Evolutionary conservation across 148 eudicot species (phyloP).

Genomic region (Talinum fruticosum): DNA sequence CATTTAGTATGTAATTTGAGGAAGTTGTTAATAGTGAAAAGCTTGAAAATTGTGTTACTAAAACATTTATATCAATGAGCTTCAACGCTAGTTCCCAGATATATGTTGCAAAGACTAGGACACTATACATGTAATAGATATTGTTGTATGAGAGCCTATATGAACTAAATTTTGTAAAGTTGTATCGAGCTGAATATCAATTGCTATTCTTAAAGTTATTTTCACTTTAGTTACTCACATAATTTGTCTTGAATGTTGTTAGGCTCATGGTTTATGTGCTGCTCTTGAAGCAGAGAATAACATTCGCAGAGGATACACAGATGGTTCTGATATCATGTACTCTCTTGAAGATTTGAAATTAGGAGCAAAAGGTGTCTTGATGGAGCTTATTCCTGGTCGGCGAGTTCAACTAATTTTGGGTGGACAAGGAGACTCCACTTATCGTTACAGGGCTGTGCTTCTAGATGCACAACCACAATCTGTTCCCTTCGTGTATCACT

Average conservation of each 20-base stretch:
- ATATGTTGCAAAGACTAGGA: neutral
- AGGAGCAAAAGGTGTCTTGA: slow-evolving; percentile 66
- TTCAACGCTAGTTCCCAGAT: neutral
- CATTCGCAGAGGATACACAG: slow-evolving; percentile 47
- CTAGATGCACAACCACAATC: slow-evolving; percentile 68
- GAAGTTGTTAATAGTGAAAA: neutral
- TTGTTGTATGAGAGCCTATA: neutral
- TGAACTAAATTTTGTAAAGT: neutral
- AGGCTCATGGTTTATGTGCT: slow-evolving; percentile 62
- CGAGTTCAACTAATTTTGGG: slow-evolving; percentile 66
- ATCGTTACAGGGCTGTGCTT: slow-evolving; percentile 70
- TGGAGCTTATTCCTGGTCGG: slow-evolving; percentile 62
- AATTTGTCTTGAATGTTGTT: slow-evolving; percentile 11
- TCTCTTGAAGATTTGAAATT: slow-evolving; percentile 77
- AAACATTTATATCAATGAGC: neutral
- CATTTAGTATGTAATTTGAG: neutral
- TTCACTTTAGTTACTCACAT: neutral
- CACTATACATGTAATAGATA: neutral
- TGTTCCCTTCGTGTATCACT: slow-evolving; percentile 55
- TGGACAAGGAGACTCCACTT: slow-evolving; percentile 57
- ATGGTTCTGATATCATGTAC: slow-evolving; percentile 54
- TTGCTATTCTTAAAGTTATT: neutral
- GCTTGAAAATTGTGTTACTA: neutral
- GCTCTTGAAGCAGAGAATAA: slow-evolving; percentile 71
- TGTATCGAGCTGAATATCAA: neutral